phyloP scores from a whole-genome alignment of 2,329 filamentous ascomycete genomes.

The Colletotrichum sublineola region DNA sequence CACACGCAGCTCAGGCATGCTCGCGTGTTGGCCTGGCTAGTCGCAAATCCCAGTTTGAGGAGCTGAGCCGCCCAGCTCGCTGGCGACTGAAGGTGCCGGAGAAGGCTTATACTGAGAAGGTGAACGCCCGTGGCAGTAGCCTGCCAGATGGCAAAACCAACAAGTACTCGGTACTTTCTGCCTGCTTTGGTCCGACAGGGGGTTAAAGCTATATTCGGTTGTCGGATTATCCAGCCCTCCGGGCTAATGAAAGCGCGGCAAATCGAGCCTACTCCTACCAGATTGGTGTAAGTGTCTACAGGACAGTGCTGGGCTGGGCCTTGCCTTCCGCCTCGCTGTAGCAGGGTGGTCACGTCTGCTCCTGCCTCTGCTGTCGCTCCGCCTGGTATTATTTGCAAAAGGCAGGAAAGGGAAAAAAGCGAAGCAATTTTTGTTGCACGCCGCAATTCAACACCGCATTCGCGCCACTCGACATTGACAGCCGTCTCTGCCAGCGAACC shows the following conservation, averaged over 20 bases:
- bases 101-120: slow-evolving; percentile 32
- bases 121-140: neutral
- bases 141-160: slow-evolving; percentile 22
- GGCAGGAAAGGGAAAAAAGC: slow-evolving; percentile 40
- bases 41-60: slow-evolving; percentile 33
- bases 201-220: slow-evolving; percentile 40
- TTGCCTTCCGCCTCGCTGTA: slow-evolving; percentile 42
- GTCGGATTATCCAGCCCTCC: slow-evolving; percentile 50
- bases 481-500: slow-evolving; percentile 23
- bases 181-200: slow-evolving; percentile 23
- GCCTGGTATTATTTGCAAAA: slow-evolving; percentile 43
- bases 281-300: slow-evolving; percentile 48
- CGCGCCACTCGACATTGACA: slow-evolving; percentile 29
- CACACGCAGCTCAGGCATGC: slow-evolving; percentile 26
- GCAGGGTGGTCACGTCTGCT: slow-evolving; percentile 42
- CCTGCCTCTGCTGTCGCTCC: slow-evolving; percentile 38
- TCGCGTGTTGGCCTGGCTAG: slow-evolving; percentile 40
- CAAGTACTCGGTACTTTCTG: slow-evolving; percentile 31
- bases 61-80: slow-evolving; percentile 31
- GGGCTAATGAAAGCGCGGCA: slow-evolving; percentile 46
- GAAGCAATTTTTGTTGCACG: slow-evolving; percentile 33
- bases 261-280: slow-evolving; percentile 44
- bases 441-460: slow-evolving; percentile 29
- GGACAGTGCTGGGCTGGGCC: slow-evolving; percentile 41
- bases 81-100: neutral